phyloP scores from a whole-genome alignment of 768 basidiomycete species.

The Porpolomopsis calyptriformis region DNA sequence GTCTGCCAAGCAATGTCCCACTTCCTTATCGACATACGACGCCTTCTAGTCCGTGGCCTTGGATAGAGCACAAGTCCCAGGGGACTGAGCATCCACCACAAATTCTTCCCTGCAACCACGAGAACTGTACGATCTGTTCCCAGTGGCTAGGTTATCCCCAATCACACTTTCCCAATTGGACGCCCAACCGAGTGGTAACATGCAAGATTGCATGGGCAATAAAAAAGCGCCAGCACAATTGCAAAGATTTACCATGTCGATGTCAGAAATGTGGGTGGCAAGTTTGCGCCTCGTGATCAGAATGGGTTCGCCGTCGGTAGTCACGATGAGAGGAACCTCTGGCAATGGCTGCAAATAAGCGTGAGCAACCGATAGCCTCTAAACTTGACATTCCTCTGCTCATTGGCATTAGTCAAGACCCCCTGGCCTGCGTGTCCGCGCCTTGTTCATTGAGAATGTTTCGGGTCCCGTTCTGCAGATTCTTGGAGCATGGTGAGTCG shows the following conservation, averaged over 20 bases:
- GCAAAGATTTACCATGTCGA: conserved; percentile 7
- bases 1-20: not conserved
- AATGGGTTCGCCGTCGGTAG: conserved; percentile 9
- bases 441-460: conserved; percentile 28
- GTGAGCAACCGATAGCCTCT: conserved; percentile 15
- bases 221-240: conserved; percentile 1
- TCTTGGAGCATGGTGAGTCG: conserved; percentile 26
- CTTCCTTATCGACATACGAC: conserved; percentile 11
- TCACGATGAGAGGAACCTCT: conserved; percentile 15
- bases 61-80: conserved; percentile 13
- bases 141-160: conserved; percentile 29
- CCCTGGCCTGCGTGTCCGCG: conserved; percentile 20
- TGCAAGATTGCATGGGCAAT: conserved; percentile 22
- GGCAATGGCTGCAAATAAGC: conserved; percentile 18
- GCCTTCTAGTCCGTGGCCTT: conserved; percentile 25
- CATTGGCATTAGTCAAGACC: conserved; percentile 1
- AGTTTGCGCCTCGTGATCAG: conserved; percentile 6
- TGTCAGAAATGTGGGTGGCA: conserved; percentile 3
- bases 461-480: conserved; percentile 23
- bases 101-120: conserved; percentile 7
- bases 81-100: conserved; percentile 3
- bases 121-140: conserved; percentile 1
- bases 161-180: conserved; percentile 34
- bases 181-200: conserved; percentile 21
- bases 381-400: not conserved